These are phyloP conservation scores for Serpula lacrymans DNA, from an alignment of 768 basidiomycete species.

Conservation along the genomic window DNA sequence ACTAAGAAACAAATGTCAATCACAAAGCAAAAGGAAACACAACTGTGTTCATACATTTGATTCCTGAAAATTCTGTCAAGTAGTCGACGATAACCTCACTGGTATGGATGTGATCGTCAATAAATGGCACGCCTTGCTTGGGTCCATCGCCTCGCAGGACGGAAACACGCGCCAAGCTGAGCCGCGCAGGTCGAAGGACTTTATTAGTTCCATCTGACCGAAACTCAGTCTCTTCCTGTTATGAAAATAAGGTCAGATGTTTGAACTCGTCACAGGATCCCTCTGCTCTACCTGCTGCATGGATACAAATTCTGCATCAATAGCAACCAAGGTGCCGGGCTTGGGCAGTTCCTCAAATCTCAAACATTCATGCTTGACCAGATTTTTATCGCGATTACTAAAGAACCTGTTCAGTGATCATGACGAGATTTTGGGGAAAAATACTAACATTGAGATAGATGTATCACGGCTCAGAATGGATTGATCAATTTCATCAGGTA, in stretches of 20 bases:
- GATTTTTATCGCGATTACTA: constrained; percentile 71
- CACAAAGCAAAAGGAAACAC: neutral
- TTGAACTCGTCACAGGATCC: constrained; percentile 1
- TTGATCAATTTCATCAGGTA: constrained; percentile 68
- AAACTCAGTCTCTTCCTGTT: constrained; percentile 90
- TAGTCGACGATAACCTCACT: constrained; percentile 96
- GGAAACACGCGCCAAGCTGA: constrained; percentile 92
- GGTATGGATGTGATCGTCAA: constrained; percentile 97
- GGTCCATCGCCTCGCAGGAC: constrained; percentile 84
- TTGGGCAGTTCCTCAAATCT: constrained; percentile 72
- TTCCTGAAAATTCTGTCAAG: constrained; percentile 95
- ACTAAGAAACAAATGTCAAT: constrained; percentile 41
- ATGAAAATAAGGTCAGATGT: constrained; percentile 1
- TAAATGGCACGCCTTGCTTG: constrained; percentile 84
- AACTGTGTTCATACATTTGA: constrained; percentile 62
- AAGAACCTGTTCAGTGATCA: neutral
- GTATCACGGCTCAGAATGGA: constrained; percentile 82
- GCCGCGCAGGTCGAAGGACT: constrained; percentile 84
- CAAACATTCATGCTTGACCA: constrained; percentile 79
- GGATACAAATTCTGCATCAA: constrained; percentile 97
- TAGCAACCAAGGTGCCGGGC: constrained; percentile 86
- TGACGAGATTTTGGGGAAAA: neutral
- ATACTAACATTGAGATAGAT: constrained; percentile 75
- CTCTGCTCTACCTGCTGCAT: constrained; percentile 91
- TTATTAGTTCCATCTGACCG: constrained; percentile 94